Conservation (phyloP, 163 green algal species). For the Chlamydomonas reinhardtii region DNA sequence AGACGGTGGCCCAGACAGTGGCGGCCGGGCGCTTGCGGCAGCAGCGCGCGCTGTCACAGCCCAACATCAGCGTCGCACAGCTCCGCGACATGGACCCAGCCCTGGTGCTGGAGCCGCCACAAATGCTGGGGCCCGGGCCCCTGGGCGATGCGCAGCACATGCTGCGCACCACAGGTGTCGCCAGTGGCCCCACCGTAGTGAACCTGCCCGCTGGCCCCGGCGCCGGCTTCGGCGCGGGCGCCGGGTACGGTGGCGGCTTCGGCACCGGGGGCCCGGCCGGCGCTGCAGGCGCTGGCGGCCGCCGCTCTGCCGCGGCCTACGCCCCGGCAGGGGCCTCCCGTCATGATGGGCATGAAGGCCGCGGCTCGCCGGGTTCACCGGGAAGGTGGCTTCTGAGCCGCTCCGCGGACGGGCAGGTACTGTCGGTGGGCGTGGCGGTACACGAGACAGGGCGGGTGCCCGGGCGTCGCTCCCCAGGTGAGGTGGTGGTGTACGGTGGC, state of each 20-base stretch:
- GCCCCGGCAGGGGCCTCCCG: too few species aligned
- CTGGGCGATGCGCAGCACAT: constrained; percentile 22
- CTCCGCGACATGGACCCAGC: constrained; percentile 8
- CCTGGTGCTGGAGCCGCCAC: neutral
- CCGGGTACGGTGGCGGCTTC: too few species aligned
- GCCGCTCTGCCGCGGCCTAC: too few species aligned
- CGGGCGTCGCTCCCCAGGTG: neutral
- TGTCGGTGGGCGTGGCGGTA: neutral
- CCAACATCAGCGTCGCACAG: neutral
- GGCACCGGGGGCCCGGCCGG: too few species aligned
- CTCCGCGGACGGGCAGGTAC: neutral
- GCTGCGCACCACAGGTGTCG: neutral
- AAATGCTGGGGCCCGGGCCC: constrained; percentile 39
- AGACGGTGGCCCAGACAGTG: neutral
- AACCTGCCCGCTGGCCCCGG: too few species aligned
- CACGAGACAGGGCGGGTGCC: neutral
- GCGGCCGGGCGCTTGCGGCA: constrained; percentile 16
- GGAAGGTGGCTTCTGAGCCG: constrained; percentile 12
- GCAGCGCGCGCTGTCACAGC: constrained; percentile 29
- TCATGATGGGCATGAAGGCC: too few species aligned
- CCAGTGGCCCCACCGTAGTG: neutral
- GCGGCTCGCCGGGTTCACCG: neutral
- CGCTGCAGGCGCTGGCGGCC: too few species aligned
- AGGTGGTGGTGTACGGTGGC: neutral
- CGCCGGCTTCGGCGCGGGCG: too few species aligned